Evolutionary conservation across 164 flowering plant genomes (phyloP).

Genomic region (Stephania yunnanensis): DNA sequence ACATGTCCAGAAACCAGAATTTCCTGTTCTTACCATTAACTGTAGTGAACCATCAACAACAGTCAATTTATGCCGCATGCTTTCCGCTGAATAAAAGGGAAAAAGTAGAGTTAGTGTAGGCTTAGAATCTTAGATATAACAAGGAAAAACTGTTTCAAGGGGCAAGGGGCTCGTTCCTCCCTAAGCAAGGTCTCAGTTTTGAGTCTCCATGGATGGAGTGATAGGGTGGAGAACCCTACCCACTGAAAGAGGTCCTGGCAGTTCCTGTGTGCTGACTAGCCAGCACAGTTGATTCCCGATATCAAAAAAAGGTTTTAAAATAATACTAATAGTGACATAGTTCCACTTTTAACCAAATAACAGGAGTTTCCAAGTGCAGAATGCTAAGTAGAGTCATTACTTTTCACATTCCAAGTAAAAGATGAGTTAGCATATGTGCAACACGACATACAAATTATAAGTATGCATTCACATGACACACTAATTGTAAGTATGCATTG

Average conservation of each 20-base stretch:
- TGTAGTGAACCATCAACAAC: constrained; percentile 53
- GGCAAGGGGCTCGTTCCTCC: too few species aligned
- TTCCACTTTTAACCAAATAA: neutral
- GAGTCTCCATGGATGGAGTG: too few species aligned
- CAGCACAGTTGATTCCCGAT: too few species aligned
- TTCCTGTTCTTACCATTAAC: constrained; percentile 46
- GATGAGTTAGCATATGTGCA: neutral
- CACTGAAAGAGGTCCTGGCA: too few species aligned
- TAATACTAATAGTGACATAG: neutral
- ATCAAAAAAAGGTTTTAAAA: neutral
- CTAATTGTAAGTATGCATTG: neutral
- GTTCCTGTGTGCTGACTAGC: too few species aligned
- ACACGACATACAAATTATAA: neutral
- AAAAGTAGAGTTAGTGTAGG: constrained; percentile 3
- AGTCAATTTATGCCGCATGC: constrained; percentile 57
- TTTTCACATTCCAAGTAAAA: neutral
- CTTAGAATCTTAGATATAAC: too few species aligned
- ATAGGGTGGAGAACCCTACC: too few species aligned
- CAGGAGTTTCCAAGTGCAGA: neutral
- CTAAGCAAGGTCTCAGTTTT: too few species aligned
- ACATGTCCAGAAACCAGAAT: constrained; percentile 2
- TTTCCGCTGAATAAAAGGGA: constrained; percentile 50
- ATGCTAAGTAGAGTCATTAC: neutral
- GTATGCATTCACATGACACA: neutral
- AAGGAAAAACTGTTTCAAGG: too few species aligned